phyloP scores from a whole-genome alignment of 495 filamentous ascomycete species.

The Rhizodiscina lignyota region DNA sequence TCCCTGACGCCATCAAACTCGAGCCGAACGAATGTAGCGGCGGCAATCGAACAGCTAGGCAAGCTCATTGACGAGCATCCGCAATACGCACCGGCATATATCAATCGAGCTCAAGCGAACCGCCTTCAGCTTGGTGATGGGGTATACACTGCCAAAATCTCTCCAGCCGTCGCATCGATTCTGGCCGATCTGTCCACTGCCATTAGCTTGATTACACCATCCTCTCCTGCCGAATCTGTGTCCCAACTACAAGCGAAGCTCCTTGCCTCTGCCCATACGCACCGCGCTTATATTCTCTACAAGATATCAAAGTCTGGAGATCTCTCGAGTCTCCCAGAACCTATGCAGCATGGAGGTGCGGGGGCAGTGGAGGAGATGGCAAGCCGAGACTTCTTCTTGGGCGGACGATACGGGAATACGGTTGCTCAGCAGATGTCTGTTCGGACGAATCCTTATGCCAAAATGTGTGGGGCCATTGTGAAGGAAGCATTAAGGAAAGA shows the following conservation, averaged over 20 bases:
- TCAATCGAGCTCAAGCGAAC: slow-evolving; percentile 43
- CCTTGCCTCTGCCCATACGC: slow-evolving; percentile 56
- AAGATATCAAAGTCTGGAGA: slow-evolving; percentile 36
- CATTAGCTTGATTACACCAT: slow-evolving; percentile 47
- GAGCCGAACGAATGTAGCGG: slow-evolving; percentile 19
- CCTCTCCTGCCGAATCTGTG: slow-evolving; percentile 29
- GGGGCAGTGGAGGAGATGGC: slow-evolving; percentile 49
- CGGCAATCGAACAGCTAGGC: slow-evolving; percentile 25
- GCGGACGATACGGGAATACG: slow-evolving; percentile 62
- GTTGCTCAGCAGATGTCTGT: slow-evolving; percentile 63
- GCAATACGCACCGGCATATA: slow-evolving; percentile 54
- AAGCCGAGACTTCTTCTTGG: slow-evolving; percentile 55
- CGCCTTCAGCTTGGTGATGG: slow-evolving; percentile 1
- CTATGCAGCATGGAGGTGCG: slow-evolving; percentile 1
- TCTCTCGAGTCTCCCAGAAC: background rate
- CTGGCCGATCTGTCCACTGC: slow-evolving; percentile 47
- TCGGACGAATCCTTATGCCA: slow-evolving; percentile 71
- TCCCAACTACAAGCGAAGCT: slow-evolving; percentile 44
- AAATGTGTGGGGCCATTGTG: slow-evolving; percentile 77
- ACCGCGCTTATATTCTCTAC: slow-evolving; percentile 56
- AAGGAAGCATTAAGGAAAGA: slow-evolving; percentile 74
- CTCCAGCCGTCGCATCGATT: slow-evolving; percentile 10
- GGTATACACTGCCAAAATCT: slow-evolving; percentile 5
- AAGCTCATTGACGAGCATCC: slow-evolving; percentile 40
- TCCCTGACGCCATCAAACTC: slow-evolving; percentile 4